Evolutionary conservation across 805 yeast genomes (phyloP).

Genomic region (Metschnikowia continentalis): DNA sequence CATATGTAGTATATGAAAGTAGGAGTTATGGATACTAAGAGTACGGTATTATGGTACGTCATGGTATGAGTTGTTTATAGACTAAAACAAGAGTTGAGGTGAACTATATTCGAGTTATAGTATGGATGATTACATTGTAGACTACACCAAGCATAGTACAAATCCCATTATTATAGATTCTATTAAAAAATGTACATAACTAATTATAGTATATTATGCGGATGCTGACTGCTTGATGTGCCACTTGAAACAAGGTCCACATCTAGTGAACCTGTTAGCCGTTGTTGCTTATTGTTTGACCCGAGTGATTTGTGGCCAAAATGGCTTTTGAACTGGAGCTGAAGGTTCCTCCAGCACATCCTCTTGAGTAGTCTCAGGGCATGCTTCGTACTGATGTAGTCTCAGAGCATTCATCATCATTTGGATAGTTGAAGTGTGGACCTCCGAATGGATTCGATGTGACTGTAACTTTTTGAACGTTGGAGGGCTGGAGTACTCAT

Average conservation of each 20-base stretch:
- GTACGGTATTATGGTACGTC: too few species aligned
- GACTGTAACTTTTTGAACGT: constrained; percentile 22
- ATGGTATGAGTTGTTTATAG: too few species aligned
- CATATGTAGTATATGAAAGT: too few species aligned
- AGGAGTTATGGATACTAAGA: too few species aligned
- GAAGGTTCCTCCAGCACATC: neutral
- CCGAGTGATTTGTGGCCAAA: constrained; percentile 14
- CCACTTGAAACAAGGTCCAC: neutral
- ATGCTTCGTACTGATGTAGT: neutral
- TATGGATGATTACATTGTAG: too few species aligned
- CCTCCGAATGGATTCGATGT: constrained; percentile 27
- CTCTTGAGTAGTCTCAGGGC: neutral
- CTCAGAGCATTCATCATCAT: constrained; percentile 31
- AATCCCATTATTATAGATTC: too few species aligned
- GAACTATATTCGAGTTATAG: too few species aligned
- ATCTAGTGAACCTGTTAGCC: too few species aligned
- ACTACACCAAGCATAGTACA: too few species aligned
- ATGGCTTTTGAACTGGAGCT: constrained; percentile 13
- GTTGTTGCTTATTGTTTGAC: neutral
- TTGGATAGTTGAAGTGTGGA: constrained; percentile 26
- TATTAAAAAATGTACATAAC: too few species aligned
- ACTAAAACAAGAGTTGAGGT: too few species aligned
- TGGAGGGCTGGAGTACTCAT: neutral
- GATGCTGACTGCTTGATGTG: neutral
- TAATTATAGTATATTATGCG: too few species aligned